Percentiles rank a stretch among this genome's conserved stretches.
phyloP scores from a whole-genome alignment of 2,329 filamentous ascomycete genomes.

The Mycogone perniciosa region DNA sequence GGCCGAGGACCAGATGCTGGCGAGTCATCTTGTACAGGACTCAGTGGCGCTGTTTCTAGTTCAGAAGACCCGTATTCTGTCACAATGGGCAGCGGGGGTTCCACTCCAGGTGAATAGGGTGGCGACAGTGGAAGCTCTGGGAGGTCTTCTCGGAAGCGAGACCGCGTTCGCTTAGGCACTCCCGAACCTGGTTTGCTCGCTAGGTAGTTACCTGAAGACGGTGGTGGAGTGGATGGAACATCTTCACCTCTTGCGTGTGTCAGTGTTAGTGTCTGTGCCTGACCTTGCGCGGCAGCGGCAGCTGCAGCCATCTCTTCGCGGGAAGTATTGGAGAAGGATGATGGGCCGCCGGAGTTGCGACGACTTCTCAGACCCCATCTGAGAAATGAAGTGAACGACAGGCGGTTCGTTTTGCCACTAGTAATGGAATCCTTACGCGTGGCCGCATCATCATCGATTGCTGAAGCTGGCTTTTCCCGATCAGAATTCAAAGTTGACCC shows the following conservation, averaged over 20 bases:
- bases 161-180: slow-evolving; percentile 72
- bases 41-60: slow-evolving; percentile 22
- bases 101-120: slow-evolving; percentile 70
- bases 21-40: slow-evolving; percentile 36
- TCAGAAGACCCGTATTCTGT: slow-evolving; percentile 22
- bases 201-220: slow-evolving; percentile 21
- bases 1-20: slow-evolving; percentile 40
- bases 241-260: slow-evolving; percentile 17
- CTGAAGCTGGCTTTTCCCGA: slow-evolving; percentile 27
- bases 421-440: slow-evolving; percentile 50
- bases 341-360: slow-evolving; percentile 49
- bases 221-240: slow-evolving; percentile 2
- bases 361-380: slow-evolving; percentile 58
- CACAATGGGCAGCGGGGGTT: slow-evolving; percentile 33
- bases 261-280: slow-evolving; percentile 31
- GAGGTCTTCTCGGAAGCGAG: slow-evolving; percentile 86
- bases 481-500: slow-evolving; percentile 42
- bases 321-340: slow-evolving; percentile 89
- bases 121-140: slow-evolving; percentile 83
- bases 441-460: slow-evolving; percentile 43
- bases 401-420: slow-evolving; percentile 37
- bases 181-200: slow-evolving; percentile 32
- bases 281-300: slow-evolving; percentile 26
- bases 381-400: slow-evolving; percentile 69
- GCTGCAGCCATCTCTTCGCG: slow-evolving; percentile 66